phyloP scores from a whole-genome alignment of 192 early-diverging fungal species.

The Funneliformis geosporum region DNA sequence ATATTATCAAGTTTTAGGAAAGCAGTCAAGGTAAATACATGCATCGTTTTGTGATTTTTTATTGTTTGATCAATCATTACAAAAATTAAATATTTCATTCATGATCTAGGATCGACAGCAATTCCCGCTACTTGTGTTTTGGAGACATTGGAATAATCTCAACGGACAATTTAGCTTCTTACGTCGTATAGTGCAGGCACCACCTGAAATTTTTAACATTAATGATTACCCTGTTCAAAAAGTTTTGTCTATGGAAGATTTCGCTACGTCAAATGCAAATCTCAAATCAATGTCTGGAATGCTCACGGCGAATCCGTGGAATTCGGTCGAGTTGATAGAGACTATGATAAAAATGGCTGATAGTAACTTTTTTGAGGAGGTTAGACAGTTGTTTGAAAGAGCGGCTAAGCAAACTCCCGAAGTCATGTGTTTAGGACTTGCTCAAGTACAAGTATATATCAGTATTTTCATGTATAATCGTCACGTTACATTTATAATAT shows the following conservation, averaged over 20 bases:
- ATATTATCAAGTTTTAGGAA: conserved; percentile 61
- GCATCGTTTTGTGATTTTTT: not conserved
- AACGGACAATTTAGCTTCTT: conserved; percentile 72
- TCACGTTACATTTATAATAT: not conserved
- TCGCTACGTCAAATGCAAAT: conserved; percentile 45
- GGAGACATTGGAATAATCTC: conserved; percentile 72
- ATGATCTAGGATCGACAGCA: conserved; percentile 52
- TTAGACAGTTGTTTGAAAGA: conserved; percentile 63
- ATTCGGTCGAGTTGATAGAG: conserved; percentile 73
- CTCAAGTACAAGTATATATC: conserved; percentile 58
- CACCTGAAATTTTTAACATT: conserved; percentile 62
- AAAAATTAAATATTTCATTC: conserved; percentile 8
- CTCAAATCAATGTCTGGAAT: conserved; percentile 49
- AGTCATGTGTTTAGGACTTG: conserved; percentile 69
- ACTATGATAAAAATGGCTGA: conserved; percentile 60
- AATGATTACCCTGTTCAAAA: conserved; percentile 49
- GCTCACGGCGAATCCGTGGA: conserved; percentile 59
- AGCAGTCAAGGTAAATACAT: conserved; percentile 50
- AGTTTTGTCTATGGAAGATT: conserved; percentile 61
- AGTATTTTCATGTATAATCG: not conserved
- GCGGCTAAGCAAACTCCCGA: conserved; percentile 70
- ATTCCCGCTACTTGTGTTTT: conserved; percentile 71
- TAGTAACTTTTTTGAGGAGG: conserved; percentile 58
- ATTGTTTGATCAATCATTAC: not conserved
- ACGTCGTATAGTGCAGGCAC: conserved; percentile 57